Conservation (phyloP, 2,329 filamentous ascomycete genomes). For the Diaporthe sp. region DNA sequence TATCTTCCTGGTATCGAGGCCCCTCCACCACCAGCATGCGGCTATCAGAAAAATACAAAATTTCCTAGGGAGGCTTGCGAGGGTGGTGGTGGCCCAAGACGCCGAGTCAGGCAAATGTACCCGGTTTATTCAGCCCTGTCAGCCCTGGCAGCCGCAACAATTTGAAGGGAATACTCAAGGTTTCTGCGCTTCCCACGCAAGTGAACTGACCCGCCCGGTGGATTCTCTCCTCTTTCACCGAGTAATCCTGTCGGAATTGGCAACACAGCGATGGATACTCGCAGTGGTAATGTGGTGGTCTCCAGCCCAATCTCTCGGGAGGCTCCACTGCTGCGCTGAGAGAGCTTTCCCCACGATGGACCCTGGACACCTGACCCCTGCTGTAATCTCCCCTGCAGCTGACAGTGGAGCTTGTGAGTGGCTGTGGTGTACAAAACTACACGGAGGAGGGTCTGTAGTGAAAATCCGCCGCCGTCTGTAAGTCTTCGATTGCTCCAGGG, state of each 20-base stretch:
- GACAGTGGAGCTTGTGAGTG: conserved; percentile 17
- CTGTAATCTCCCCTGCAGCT: conserved; percentile 29
- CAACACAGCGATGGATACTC: not conserved
- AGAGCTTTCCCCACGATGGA: conserved; percentile 33
- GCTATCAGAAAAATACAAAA: too few species aligned
- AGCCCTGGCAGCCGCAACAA: too few species aligned
- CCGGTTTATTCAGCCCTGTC: too few species aligned
- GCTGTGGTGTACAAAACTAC: not conserved
- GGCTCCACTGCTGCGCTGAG: conserved; percentile 26
- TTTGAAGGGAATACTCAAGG: not conserved
- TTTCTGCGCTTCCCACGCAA: not conserved
- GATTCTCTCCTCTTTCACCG: not conserved
- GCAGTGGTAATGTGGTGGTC: not conserved
- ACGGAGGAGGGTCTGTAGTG: conserved; percentile 27
- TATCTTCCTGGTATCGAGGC: too few species aligned
- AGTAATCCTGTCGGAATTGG: not conserved
- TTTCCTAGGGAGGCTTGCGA: conserved; percentile 24
- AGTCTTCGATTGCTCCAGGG: not conserved
- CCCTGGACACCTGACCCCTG: conserved; percentile 24
- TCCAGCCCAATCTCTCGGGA: conserved; percentile 29
- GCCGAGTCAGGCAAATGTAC: not conserved
- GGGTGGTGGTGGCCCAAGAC: not conserved
- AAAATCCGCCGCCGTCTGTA: not conserved
- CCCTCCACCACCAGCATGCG: too few species aligned
- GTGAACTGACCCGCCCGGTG: not conserved